These are phyloP conservation scores for Boehmeria nivea DNA, from an alignment of 306 rosid genomes.

Conservation along the genomic window DNA sequence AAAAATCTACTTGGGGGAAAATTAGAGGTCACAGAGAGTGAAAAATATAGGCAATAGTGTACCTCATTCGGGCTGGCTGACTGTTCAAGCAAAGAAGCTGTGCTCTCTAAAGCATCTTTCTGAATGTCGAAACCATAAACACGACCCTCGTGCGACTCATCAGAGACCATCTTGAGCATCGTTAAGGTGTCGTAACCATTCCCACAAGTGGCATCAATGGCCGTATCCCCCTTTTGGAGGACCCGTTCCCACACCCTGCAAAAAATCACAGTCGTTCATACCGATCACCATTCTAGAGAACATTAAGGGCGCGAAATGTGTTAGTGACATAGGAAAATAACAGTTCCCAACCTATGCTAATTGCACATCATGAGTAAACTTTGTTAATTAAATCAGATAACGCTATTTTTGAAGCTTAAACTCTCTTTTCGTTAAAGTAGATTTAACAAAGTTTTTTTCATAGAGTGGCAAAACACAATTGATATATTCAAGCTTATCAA, in stretches of 20 bases:
- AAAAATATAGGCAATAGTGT: no score
- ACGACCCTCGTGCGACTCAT: constrained; percentile 46
- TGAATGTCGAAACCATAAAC: constrained; percentile 78
- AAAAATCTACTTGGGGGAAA: no score
- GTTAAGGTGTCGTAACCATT: constrained; percentile 82
- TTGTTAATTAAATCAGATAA: no score
- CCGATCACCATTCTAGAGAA: background rate
- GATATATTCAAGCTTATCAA: background rate
- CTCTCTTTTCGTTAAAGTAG: no score
- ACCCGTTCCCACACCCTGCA: constrained; percentile 73
- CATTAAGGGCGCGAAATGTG: background rate
- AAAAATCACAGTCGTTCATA: constrained; percentile 7
- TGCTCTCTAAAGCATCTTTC: constrained; percentile 62
- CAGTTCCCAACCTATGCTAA: background rate
- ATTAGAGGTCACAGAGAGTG: no score
- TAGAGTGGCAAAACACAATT: background rate
- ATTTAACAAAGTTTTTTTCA: background rate
- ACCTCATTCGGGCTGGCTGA: constrained; percentile 31
- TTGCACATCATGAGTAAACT: background rate
- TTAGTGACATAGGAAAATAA: no score
- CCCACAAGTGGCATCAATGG: constrained; percentile 88
- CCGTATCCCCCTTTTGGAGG: constrained; percentile 66
- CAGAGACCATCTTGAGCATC: constrained; percentile 73
- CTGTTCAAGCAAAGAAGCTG: constrained; percentile 51
- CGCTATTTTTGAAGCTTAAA: no score